Conservation (phyloP, 768 basidiomycete genomes). For the Amanita rimosa region DNA sequence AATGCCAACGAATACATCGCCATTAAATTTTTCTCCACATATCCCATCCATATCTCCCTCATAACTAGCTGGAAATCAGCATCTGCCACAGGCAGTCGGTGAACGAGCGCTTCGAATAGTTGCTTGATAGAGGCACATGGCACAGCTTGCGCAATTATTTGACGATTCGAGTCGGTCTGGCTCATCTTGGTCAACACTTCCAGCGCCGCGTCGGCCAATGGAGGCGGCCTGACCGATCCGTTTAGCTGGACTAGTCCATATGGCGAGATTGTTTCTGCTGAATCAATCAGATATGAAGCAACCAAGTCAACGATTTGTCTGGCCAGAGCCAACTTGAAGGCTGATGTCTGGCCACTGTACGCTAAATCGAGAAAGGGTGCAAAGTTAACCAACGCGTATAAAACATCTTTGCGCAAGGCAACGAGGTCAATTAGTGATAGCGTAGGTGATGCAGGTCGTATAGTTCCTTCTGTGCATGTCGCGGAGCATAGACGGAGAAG, state of each 20-base stretch:
- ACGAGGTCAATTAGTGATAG: slow-evolving; percentile 67
- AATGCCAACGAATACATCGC: slow-evolving; percentile 83
- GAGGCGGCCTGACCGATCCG: slow-evolving; percentile 43
- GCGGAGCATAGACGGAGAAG: slow-evolving; percentile 60
- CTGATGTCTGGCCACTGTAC: slow-evolving; percentile 23
- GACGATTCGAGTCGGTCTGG: slow-evolving; percentile 70
- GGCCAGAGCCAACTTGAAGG: slow-evolving; percentile 35
- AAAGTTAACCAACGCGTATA: slow-evolving; percentile 59
- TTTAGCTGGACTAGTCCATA: slow-evolving; percentile 42
- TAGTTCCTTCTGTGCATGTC: slow-evolving; percentile 20
- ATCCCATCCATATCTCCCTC: slow-evolving; percentile 62
- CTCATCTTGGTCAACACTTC: slow-evolving; percentile 76
- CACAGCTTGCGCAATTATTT: slow-evolving; percentile 51
- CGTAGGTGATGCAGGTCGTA: slow-evolving; percentile 36
- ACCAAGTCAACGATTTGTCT: slow-evolving; percentile 54
- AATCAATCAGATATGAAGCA: slow-evolving; percentile 67
- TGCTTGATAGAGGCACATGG: slow-evolving; percentile 44
- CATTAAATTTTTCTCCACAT: slow-evolving; percentile 70
- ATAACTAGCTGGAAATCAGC: slow-evolving; percentile 58
- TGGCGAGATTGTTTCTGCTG: slow-evolving; percentile 54
- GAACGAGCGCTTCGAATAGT: slow-evolving; percentile 62
- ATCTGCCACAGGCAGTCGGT: slow-evolving; percentile 74
- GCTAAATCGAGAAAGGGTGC: slow-evolving; percentile 41
- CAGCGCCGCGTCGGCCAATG: slow-evolving; percentile 64
- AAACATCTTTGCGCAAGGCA: slow-evolving; percentile 63